phyloP scores from a whole-genome alignment of 2,329 filamentous ascomycete genomes.

The Dendrostoma leiphaemia region DNA sequence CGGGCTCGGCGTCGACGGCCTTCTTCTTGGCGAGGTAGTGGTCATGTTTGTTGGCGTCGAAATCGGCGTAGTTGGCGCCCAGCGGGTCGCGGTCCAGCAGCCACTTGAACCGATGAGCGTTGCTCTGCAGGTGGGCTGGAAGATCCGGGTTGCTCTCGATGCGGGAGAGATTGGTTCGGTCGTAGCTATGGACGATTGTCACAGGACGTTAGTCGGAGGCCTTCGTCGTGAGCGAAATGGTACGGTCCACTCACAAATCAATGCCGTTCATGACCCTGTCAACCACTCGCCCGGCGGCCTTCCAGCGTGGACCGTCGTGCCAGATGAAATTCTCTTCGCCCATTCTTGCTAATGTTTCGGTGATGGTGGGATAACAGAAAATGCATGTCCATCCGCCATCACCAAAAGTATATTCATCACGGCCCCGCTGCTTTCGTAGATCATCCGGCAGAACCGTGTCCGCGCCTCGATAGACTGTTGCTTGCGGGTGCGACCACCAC shows the following conservation, averaged over 20 bases:
- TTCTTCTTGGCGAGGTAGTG: constrained; percentile 14
- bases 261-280: constrained; percentile 38
- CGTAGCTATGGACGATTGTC: constrained; percentile 20
- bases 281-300: constrained; percentile 37
- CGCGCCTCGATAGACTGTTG: constrained; percentile 37
- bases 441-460: constrained; percentile 39
- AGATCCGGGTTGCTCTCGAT: constrained; percentile 40
- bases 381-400: constrained; percentile 47
- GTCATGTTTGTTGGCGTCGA: constrained; percentile 4
- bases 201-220: no score
- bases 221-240: constrained; percentile 6
- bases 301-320: constrained; percentile 40
- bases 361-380: constrained; percentile 40
- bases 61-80: constrained; percentile 37
- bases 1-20: constrained; percentile 13
- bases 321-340: constrained; percentile 42
- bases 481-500: constrained; percentile 44
- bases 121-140: constrained; percentile 36
- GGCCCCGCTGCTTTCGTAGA: constrained; percentile 29
- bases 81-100: constrained; percentile 37
- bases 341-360: constrained; percentile 31
- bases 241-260: constrained; percentile 38
- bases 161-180: constrained; percentile 21
- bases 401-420: constrained; percentile 32
- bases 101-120: constrained; percentile 32